A percentile compares a stretch with the other conserved stretches of the same genome.
phyloP scores from a whole-genome alignment of 345 rosid species.

The Dipteronia dyeriana region DNA sequence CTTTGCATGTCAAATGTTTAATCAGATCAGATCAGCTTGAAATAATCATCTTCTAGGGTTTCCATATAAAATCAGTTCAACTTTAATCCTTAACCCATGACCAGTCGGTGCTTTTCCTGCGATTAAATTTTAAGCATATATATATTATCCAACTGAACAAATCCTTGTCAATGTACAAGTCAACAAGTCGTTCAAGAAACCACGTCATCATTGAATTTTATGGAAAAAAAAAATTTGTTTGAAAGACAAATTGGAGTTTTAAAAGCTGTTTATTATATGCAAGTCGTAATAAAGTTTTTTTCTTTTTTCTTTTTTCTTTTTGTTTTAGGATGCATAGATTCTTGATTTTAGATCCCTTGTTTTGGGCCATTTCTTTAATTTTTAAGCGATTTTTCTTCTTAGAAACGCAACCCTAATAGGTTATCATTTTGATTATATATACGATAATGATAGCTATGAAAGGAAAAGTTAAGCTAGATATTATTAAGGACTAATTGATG shows the following conservation, averaged over 20 bases:
- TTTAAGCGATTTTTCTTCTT: background rate
- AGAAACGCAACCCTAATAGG: slow-evolving; percentile 21
- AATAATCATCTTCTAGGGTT: background rate
- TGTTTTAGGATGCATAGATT: background rate
- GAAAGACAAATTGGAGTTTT: too few relatives aligned
- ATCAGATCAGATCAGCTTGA: background rate
- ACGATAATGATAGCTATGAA: slow-evolving; percentile 14
- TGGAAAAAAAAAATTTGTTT: too few relatives aligned
- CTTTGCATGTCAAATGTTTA: background rate
- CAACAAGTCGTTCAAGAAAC: background rate
- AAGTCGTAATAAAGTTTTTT: too few relatives aligned
- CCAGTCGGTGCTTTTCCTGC: background rate
- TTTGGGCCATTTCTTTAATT: background rate
- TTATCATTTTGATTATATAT: background rate
- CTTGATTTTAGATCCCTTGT: background rate
- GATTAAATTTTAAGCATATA: too few relatives aligned
- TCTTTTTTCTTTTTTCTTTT: too few relatives aligned
- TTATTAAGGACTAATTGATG: background rate
- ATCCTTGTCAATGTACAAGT: too few relatives aligned
- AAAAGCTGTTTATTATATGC: too few relatives aligned
- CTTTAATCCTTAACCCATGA: background rate
- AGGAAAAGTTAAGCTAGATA: background rate
- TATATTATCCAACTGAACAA: too few relatives aligned
- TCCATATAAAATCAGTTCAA: background rate
- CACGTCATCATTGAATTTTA: background rate